phyloP scores from a whole-genome alignment of 2,329 filamentous ascomycete genomes.

The Aspergillus latus region DNA sequence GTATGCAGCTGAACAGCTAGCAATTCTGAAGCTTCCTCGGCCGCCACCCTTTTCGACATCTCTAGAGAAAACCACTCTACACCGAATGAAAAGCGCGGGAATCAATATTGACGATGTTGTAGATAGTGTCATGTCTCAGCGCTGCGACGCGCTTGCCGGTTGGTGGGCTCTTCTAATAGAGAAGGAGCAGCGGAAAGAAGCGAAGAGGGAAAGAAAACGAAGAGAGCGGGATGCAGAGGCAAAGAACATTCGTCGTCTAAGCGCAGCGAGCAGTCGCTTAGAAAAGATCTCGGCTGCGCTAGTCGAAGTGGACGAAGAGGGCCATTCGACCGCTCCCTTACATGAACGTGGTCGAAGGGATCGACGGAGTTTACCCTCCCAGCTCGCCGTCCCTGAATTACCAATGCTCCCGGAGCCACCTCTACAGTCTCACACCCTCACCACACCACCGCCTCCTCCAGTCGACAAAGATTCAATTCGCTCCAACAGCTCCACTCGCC shows the following conservation, averaged over 20 bases:
- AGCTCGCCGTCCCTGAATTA: conserved; percentile 69
- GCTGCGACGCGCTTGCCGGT: conserved; percentile 85
- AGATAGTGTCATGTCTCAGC: conserved; percentile 85
- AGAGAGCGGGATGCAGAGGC: conserved; percentile 81
- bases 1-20: conserved; percentile 82
- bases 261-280: conserved; percentile 82
- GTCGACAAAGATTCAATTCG: conserved; percentile 72
- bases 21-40: conserved; percentile 78
- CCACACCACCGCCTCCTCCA: conserved; percentile 65
- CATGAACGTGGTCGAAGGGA: conserved; percentile 74
- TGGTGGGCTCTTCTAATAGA: conserved; percentile 96
- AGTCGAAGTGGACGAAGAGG: conserved; percentile 77
- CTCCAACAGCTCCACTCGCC: conserved; percentile 73
- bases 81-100: conserved; percentile 89
- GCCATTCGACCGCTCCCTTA: conserved; percentile 50
- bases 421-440: conserved; percentile 34
- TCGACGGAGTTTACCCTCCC: conserved; percentile 66
- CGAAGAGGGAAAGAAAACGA: conserved; percentile 74
- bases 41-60: conserved; percentile 80
- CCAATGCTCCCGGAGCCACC: conserved; percentile 70
- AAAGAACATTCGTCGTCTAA: conserved; percentile 76
- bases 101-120: conserved; percentile 94
- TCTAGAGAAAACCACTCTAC: conserved; percentile 84
- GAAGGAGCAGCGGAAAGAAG: conserved; percentile 88
- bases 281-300: conserved; percentile 77